Evolutionary conservation across 1,284 basidiomycete genomes (phyloP), one percentile per base, ranked within the genome.

Genomic region (Rhodotorula sp.): DNA sequence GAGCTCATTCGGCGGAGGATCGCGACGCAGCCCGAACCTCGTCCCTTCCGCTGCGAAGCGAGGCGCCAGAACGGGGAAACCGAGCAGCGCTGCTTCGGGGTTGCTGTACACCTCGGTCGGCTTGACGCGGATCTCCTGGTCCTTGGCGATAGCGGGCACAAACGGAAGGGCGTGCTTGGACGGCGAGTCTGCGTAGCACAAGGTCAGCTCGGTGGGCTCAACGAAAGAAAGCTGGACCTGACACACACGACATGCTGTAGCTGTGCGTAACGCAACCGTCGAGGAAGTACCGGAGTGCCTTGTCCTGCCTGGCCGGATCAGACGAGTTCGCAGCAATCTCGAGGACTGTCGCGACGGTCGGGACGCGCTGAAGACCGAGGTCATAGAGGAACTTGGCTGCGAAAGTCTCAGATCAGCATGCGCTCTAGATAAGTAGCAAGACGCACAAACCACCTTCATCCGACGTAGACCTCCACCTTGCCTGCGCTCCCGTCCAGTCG

Each of bases 351-450:
- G 86, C 83, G 46, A 95, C 79, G 2, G 89, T 86, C 2, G 94
- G 94, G 70, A 84, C 84, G 8, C 87, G 85, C 55, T 84, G 85
- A 26, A 99, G 81, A 4, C 94, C 95, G 22, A 99, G 83, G 10
- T 85, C 83, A 79, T 87, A 90, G 31, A 97, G 81, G 74, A 98
- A 87, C 77, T 89, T 92, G 0, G 93, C 95, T 92, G 76, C 37
- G 31, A 64, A 76, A 13, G 56, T 57, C 5, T 66, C 47, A 59
- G 10, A 28, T 34, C 34, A 50, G 51, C 15, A 11, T 62, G 44
- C 54, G 11, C 63, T 40, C 24, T 1, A 6, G 11, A n/a, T 26
- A 2, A 59, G 20, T 24, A 26, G 50, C 52, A 37, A 53, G 28
- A 51, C 24, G 47, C 18, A 31, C 18, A 31, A 75, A 82, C 52